Base-by-base conservation (phyloP, 805 yeast genomes). In the Teunomyces panamensis region DNA sequence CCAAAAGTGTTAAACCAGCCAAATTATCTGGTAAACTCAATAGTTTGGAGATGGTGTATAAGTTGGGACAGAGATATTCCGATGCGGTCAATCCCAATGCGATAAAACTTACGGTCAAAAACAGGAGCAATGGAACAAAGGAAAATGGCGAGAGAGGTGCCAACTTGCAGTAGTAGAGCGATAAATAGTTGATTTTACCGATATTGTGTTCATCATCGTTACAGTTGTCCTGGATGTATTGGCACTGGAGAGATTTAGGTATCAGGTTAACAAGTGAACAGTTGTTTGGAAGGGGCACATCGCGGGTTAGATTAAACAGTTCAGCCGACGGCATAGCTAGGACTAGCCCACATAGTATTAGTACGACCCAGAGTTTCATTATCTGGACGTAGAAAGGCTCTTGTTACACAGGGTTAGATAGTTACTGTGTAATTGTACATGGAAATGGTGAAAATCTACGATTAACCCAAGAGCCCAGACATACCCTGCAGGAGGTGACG, bases 1-100 rank as follows among this genome's bases (percentile, higher is more conserved):
- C 96, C 45, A 94, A 69, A 17, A 92, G 68, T 0, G 97, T 91
- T 54, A 92, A 76, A 0, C 98, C 98, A 9, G 94, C 83, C 14
- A 91, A 67, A 49, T 87, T 81, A 50, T 89, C 94, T 13, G 91
- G 80, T 44, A 92, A 65, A 7, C 80, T 76, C 8, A 89, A 65
- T 11, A 77, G 62, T 10, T 72, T 71, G 0, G 97, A 83, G 11
- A 91, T 74, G 14, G 81, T 73, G 41, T 83, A 78, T 27, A 91
- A 65, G 53, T 88, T 89, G 1, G 96, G 96, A 36, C 95, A 85
- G 41, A 92, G 66, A 58, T 77, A 88, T 61, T 87, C 90, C 3
- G 92, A 84, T 0, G 97, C 95, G 1, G 94, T 79, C 8, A 85
- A 63, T 0, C 96, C 96, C 47, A 92, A 73, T 0, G 81, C 68